phyloP scores from a whole-genome alignment of 768 basidiomycete genomes.

The Lactarius sanguifluus region DNA sequence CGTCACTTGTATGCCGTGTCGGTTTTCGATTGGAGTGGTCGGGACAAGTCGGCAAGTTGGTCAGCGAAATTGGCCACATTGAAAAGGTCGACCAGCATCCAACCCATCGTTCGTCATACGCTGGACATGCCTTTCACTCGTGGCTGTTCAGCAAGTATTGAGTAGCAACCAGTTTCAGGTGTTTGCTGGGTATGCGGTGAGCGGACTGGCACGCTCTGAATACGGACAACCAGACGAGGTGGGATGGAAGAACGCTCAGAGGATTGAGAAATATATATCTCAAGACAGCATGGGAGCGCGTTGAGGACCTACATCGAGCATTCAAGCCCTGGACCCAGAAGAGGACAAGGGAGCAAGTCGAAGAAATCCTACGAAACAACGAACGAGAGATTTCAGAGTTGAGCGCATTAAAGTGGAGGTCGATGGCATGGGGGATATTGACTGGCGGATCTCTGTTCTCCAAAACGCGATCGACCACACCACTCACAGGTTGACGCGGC shows the following conservation, averaged over 20 bases:
- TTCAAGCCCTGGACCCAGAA: background rate
- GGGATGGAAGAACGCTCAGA: too few species aligned
- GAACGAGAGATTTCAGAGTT: background rate
- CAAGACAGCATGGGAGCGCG: background rate
- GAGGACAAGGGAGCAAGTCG: background rate
- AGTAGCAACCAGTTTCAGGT: too few species aligned
- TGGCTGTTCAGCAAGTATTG: too few species aligned
- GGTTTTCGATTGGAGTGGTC: background rate
- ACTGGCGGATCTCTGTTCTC: background rate
- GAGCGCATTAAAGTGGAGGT: background rate
- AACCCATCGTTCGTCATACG: too few species aligned
- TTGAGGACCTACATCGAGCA: background rate
- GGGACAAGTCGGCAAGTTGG: background rate
- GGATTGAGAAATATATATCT: too few species aligned
- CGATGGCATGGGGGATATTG: background rate
- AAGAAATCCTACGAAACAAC: background rate
- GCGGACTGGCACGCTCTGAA: too few species aligned
- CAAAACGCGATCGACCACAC: background rate
- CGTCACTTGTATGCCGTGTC: background rate
- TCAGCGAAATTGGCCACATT: slow-evolving; percentile 1
- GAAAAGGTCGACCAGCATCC: background rate
- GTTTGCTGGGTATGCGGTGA: too few species aligned
- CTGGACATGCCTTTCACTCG: too few species aligned
- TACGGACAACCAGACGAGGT: too few species aligned
- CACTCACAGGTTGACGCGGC: slow-evolving; percentile 7